Percentiles rank a stretch among this genome's conserved stretches.
Evolutionary conservation across 2,329 filamentous ascomycete species (phyloP).

Genomic region (Purpureocillium lavendulum): DNA sequence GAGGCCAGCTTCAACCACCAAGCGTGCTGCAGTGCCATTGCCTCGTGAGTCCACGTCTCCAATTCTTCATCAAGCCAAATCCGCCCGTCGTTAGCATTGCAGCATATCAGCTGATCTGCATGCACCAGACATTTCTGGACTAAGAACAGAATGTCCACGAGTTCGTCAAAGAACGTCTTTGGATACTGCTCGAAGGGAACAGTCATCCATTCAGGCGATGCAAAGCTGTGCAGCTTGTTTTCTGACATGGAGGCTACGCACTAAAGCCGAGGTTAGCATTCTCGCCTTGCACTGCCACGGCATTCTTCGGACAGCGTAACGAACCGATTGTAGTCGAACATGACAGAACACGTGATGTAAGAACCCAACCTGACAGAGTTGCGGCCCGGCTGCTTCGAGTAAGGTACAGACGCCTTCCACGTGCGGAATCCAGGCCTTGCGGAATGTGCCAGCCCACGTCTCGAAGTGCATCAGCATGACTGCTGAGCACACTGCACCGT

Average conservation of each 20-base stretch:
- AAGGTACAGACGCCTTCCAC: no score
- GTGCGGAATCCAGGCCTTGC: not conserved
- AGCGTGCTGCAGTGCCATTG: no score
- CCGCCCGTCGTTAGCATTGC: no score
- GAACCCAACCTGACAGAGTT: constrained; percentile 6
- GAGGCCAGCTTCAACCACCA: no score
- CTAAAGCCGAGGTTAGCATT: not conserved
- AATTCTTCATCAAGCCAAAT: no score
- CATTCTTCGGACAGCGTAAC: no score
- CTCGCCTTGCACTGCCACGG: no score
- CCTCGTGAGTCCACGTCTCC: no score
- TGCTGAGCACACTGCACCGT: constrained; percentile 6
- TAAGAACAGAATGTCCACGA: constrained; percentile 31
- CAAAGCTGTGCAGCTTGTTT: constrained; percentile 19
- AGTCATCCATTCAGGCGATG: constrained; percentile 34
- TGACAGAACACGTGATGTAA: constrained; percentile 8
- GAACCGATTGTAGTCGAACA: constrained; percentile 7
- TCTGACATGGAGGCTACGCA: constrained; percentile 7
- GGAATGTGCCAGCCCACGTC: constrained; percentile 6
- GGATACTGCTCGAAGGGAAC: constrained; percentile 36
- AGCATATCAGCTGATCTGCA: not conserved
- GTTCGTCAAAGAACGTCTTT: constrained; percentile 34
- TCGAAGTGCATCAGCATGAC: constrained; percentile 11
- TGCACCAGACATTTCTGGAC: constrained; percentile 2
- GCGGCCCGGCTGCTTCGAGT: constrained; percentile 1